Evolutionary conservation across 352 stramenopile species (phyloP), one percentile per base, ranked within the genome.

Genomic region (Phytopythium kandeliae): DNA sequence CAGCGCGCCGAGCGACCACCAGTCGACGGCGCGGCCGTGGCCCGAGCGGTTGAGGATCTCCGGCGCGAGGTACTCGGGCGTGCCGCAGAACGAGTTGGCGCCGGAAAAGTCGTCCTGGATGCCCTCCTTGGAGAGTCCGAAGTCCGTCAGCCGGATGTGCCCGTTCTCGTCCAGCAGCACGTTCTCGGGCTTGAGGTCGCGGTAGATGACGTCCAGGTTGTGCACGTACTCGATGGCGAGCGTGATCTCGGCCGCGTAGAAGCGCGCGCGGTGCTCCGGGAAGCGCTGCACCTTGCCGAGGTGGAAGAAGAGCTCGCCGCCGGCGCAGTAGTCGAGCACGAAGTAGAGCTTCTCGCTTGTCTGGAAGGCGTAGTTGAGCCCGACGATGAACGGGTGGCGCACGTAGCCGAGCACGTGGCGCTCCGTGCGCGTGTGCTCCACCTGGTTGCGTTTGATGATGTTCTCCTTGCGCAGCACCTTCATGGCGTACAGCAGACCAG

Each of bases 331-430:
- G 35, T 96, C 85, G 17, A 99, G 69, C 21, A 99, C 96, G 63
- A 99, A 99, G 54, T 98, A 99, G 1, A 99, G 71, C 48, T 78
- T 70, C 60, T 97, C 76, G 36, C 81, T 83, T 0, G 94, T 92
- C 57, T 96, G 84, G 48, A 96, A 95, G 1, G 86, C 84, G 52
- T 86, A 95, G 44, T 93, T 79, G 22, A 96, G 60, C 0, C 83
- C 84, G 0, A 96, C 87, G 41, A 96, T 96, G 51, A 95, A 96
- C 9, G 85, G 85, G 49, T 96, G 85, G 19, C 75, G 71, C 10
- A 86, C 88, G 36, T 87, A 83, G 2, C 83, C 78, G 10, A 96
- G 69, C 24, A 96, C 88, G 13, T 84, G 75, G 13, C 87, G 69
- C 49, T 96, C 87, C 0, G 85, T 91, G 28, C 89, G 79, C 0